Base-by-base conservation (phyloP, 2,329 filamentous ascomycete species). In the Myriosclerotinia duriaeana region DNA sequence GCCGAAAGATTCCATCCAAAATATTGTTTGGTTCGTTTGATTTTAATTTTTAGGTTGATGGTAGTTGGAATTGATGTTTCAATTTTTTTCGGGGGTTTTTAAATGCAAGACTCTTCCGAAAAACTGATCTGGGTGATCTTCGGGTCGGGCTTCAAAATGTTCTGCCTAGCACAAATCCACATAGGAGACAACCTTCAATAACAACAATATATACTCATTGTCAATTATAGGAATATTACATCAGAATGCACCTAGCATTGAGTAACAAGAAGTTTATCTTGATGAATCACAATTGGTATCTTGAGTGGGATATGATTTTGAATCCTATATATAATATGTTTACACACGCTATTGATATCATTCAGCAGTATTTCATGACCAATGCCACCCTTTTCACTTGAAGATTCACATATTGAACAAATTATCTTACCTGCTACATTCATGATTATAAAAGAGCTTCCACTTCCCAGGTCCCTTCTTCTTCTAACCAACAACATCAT, bases 201-300 rank as follows among this genome's bases (percentile, higher is more conserved):
- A 20, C 30, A 15, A n/a, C 5, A 9, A 15, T 2, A 38, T 38
- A 20, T 48, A 46, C 14, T 50, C 5, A 36, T 26, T 38, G 20
- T 60, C 20, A 12, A 60, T 38, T 8, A 60, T 8, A 38, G n/a
- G 22, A 17, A 15, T 38, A 26, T 50, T 50, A 5, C 3, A 26
- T 50, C 15, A 5, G 5, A 61, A 17, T 26, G 7, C 12, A 40
- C 14, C 14, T 11, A 26, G 14, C 1, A 38, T 22, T 8, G 14
- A 26, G 22, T 6, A 12, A 1, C 1, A 50, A 22, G 8, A 50
- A 50, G 6, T 38, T 17, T 6, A 15, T 4, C 3, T n/a, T 26
- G 5, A 50, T 50, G 30, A 61, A 61, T 61, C 58, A 61, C 58
- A 61, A 61, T 20, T n/a, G 36, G 34, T 6, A 26, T 61, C 30